Conservation (phyloP, 2,329 filamentous ascomycete genomes). For the Ceratocystis colombiana region DNA sequence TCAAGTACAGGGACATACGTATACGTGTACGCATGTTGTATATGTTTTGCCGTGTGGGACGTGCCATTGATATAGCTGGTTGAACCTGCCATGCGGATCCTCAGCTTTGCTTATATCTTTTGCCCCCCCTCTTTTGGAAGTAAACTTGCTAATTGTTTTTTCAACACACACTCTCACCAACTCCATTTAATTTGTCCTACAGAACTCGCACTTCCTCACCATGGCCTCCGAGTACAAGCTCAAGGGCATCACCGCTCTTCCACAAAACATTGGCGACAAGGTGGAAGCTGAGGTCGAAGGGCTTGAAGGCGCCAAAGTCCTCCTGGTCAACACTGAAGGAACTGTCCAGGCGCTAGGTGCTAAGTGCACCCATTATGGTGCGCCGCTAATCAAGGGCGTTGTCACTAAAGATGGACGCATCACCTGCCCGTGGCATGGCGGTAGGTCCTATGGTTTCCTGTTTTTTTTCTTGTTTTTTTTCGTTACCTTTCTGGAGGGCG, state of each 20-base stretch:
- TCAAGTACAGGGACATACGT: not conserved
- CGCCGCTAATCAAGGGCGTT: constrained; percentile 77
- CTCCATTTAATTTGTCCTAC: not conserved
- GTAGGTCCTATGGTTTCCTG: constrained; percentile 39
- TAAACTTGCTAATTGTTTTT: not conserved
- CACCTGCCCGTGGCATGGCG: constrained; percentile 94
- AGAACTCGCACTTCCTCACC: constrained; percentile 5
- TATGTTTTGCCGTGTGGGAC: not conserved
- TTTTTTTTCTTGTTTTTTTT: not conserved
- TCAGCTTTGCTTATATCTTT: not conserved
- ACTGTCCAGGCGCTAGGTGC: constrained; percentile 69
- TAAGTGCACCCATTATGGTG: constrained; percentile 87
- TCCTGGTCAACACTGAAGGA: constrained; percentile 69
- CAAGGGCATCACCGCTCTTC: constrained; percentile 65
- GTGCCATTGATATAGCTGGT: not conserved
- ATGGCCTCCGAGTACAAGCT: constrained; percentile 52
- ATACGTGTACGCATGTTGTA: not conserved
- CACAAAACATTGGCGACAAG: constrained; percentile 56
- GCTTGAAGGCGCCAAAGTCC: constrained; percentile 71
- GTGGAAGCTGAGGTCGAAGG: constrained; percentile 85
- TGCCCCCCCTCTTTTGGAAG: not conserved
- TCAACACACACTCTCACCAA: not conserved
- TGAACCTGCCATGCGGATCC: not conserved
- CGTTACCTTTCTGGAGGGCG: not conserved
- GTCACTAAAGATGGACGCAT: constrained; percentile 70